Base-by-base conservation (phyloP, 768 basidiomycete species). In the Leccinum disarticulatum region DNA sequence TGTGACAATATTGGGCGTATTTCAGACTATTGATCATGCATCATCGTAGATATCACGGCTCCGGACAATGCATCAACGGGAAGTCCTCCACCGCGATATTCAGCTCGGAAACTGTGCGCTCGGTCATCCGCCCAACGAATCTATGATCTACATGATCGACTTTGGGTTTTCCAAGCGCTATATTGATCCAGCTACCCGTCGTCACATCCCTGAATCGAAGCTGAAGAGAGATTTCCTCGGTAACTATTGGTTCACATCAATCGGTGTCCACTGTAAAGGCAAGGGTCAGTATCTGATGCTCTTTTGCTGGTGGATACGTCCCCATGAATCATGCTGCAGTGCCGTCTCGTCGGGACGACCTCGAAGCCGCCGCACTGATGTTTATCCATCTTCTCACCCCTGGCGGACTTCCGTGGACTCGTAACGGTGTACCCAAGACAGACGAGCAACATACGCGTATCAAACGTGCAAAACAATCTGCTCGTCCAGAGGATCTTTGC, bases 211-310 rank as follows among this genome's bases (percentile, higher is more conserved):
- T 17, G 86, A 91, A 58, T 86, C 84, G 65, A 84, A 80, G 55
- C 74, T 73, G 31, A 86, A 85, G 68, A 83, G 88, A 46, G 86
- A 90, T 66, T 91, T 92, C 63, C 84, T 91, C 55, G 90, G 90
- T 27, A 92, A 92, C 69, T 92, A 91, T 68, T 92, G 88, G 88
- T 92, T 92, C 69, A 86, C 83, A 76, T 87, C 90, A 11, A 81
- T 91, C 4, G 83, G 81, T 43, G 90, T 91, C 11, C 90, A 92
- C 70, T 92, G 90, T 65, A 83, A 83, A 52, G 87, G 87, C 56
- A 86, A 83, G 79, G 87, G 90, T 88, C 61, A 62, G 75, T 64
- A 38, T 66, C 56, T 41, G 28, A 43, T 52, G 22, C 55, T 56
- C 59, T 57, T 64, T 56, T 56, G 11, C 52, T 57, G 57, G 36